phyloP scores from a whole-genome alignment of 1,284 basidiomycete genomes.

The Testicularia cyperi region DNA sequence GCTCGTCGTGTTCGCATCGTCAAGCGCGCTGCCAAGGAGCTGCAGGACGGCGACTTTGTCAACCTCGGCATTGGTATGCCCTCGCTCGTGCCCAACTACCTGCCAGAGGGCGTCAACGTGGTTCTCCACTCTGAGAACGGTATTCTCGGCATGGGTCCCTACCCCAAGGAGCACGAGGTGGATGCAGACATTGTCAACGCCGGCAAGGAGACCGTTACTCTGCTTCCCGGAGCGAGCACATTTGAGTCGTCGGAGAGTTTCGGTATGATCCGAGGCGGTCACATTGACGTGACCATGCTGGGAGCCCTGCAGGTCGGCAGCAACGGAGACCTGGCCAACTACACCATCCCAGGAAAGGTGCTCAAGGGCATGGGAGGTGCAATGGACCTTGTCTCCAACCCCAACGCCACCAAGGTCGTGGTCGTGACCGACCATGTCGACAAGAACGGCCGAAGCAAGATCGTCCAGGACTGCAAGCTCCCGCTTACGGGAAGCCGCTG shows the following conservation, averaged over 20 bases:
- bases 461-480: conserved; percentile 76
- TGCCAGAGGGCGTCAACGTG: conserved; percentile 52
- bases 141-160: conserved; percentile 57
- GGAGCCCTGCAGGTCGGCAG: conserved; percentile 91
- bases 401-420: conserved; percentile 63
- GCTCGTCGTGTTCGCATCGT: conserved; percentile 39
- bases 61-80: conserved; percentile 59
- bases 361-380: conserved; percentile 80
- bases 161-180: conserved; percentile 38
- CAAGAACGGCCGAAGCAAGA: conserved; percentile 85
- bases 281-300: conserved; percentile 88
- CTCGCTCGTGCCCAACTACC: conserved; percentile 50
- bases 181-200: conserved; percentile 66
- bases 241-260: conserved; percentile 93
- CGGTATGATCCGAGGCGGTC: conserved; percentile 90
- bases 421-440: conserved; percentile 85
- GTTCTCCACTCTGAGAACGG: conserved; percentile 56
- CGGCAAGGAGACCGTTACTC: conserved; percentile 79
- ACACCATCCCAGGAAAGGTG: conserved; percentile 93
- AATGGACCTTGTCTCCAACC: conserved; percentile 70
- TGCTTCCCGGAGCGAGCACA: conserved; percentile 85
- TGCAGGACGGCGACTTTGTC: conserved; percentile 54
- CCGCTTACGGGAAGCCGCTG: conserved; percentile 83
- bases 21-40: conserved; percentile 50
- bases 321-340: conserved; percentile 94